Evolutionary conservation across 208 protist species (phyloP).

Genomic region (Strigomonas culicis): DNA sequence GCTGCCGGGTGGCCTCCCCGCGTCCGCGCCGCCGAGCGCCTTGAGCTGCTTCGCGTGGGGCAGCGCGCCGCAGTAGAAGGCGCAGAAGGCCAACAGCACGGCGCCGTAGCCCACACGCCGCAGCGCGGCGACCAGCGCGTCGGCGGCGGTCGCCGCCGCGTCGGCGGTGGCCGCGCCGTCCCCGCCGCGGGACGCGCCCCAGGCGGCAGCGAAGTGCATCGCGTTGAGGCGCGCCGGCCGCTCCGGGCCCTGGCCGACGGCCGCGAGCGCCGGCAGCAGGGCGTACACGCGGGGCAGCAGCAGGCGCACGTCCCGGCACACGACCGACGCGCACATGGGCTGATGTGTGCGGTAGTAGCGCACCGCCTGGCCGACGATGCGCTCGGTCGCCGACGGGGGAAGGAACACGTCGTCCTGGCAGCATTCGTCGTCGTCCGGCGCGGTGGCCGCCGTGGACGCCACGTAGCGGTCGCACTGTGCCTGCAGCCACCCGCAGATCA

Average conservation of each 20-base stretch:
- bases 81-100: conserved; percentile 68
- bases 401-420: not conserved
- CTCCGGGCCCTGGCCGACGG: not conserved
- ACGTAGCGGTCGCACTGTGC: conserved; percentile 5
- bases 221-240: conserved; percentile 39
- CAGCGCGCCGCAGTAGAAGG: conserved; percentile 80
- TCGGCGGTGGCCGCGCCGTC: conserved; percentile 2
- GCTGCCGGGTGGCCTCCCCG: not conserved
- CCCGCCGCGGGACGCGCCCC: conserved; percentile 27
- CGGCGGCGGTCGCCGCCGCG: not conserved
- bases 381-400: not conserved
- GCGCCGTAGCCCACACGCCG: conserved; percentile 57
- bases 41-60: conserved; percentile 53
- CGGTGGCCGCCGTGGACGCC: not conserved
- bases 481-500: conserved; percentile 33
- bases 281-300: conserved; percentile 66
- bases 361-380: conserved; percentile 29
- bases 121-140: conserved; percentile 56
- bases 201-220: conserved; percentile 55
- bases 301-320: conserved; percentile 48
- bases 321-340: conserved; percentile 68
- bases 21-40: conserved; percentile 33
- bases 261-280: conserved; percentile 42
- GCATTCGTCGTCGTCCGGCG: not conserved
- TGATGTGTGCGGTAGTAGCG: conserved; percentile 63